These are phyloP conservation scores for Blastomyces silverae DNA, from an alignment of 2,329 filamentous ascomycete genomes.

Conservation along the genomic window DNA sequence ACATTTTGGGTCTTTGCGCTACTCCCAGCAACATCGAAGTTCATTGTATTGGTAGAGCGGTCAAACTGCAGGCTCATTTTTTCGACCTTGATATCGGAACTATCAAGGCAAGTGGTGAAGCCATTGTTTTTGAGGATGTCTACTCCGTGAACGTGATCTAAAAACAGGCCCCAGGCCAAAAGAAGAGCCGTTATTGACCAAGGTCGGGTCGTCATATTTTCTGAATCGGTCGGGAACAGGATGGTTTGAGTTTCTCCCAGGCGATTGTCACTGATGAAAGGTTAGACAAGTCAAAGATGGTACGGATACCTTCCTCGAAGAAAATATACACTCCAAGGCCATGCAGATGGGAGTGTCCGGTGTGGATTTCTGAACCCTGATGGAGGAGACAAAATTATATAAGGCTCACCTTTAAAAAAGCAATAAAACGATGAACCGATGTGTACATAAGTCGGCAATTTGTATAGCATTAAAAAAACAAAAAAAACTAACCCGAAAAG, in stretches of 20 bases:
- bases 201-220: conserved; percentile 27
- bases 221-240: background rate
- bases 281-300: background rate
- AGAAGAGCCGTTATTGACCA: conserved; percentile 22
- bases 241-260: background rate
- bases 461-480: background rate
- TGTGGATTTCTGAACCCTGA: background rate
- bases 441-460: background rate
- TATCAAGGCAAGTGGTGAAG: conserved; percentile 62
- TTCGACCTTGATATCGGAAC: conserved; percentile 60
- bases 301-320: background rate
- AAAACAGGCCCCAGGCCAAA: conserved; percentile 27
- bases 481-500: background rate
- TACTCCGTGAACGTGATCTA: conserved; percentile 49
- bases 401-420: background rate
- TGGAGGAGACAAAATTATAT: background rate
- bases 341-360: background rate
- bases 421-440: background rate
- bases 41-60: conserved; percentile 62
- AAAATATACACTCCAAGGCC: background rate
- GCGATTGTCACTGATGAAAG: background rate
- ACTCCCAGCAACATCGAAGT: conserved; percentile 74
- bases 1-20: conserved; percentile 72
- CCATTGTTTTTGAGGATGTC: conserved; percentile 74
- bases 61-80: conserved; percentile 73